Base-by-base conservation (phyloP, 352 stramenopile genomes). In the Phytophthora citricola region DNA sequence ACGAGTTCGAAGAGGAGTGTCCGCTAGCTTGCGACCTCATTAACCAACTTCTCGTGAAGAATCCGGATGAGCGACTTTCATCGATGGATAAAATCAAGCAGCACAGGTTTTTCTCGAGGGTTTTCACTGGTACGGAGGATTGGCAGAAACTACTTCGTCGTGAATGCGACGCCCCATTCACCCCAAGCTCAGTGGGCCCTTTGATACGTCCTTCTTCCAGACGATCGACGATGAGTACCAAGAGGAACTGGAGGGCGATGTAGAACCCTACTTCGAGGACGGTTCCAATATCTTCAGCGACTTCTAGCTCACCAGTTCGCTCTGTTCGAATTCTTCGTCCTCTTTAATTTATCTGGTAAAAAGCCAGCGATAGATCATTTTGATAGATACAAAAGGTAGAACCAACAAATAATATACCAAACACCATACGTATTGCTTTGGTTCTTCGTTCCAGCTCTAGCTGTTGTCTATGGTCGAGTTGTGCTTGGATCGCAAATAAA, bases 151-250 rank as follows among this genome's bases (percentile, higher is more conserved):
- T 93, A 36, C 43, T 82, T 20, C 52, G 55, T 20, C 80, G 79
- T 47, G 63, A 90, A 58, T 69, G 46, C 4, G 27, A 62, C 5
- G 73, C 78, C n/a, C 85, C 85, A 15, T 93, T 93, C 58, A 67
- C 80, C 6, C 85, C 5, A 81, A 89, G 53, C 76, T 92, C 17
- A 71, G 56, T 27, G 82, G 84, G 2, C 72, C 73, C 1, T 92
- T 92, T 44, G 83, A 92, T 66, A 90, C 83, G 41, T 88, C 79
- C 15, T 89, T 89, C 53, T 90, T 92, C 64, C 70, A 81, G 58
- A 77, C 70, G 5, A 72, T 88, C n/a, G 74, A 81, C 43, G 78
- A 88, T 1, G 69, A 75, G 0, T 80, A 82, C 20, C 68, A 85
- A 20, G 79, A 90, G 22, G 79, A 89, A 39, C 66, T 85, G 32